phyloP scores from a whole-genome alignment of 371 early-diverging fungal species.

The Mortierella sp. region DNA sequence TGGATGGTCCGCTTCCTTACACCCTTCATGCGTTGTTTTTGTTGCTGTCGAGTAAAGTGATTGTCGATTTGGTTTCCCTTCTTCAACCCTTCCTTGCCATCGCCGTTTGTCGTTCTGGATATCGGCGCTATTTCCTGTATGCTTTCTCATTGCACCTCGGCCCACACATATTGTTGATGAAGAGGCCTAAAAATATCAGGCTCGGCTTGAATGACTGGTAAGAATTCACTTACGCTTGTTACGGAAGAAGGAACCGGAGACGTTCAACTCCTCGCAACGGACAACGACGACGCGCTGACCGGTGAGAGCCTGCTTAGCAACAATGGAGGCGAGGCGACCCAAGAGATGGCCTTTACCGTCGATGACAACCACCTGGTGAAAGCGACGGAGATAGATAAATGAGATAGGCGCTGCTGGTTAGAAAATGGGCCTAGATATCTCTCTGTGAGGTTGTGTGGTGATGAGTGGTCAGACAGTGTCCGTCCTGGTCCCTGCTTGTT shows the following conservation, averaged over 20 bases:
- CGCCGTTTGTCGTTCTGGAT: background rate
- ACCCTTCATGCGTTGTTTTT: background rate
- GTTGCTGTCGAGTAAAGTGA: background rate
- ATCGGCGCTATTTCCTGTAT: background rate
- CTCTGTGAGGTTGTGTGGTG: background rate
- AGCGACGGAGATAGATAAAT: background rate
- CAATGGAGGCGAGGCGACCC: slow-evolving; percentile 98
- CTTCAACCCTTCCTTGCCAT: background rate
- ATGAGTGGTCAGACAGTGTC: background rate
- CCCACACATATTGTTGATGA: background rate
- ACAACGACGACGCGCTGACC: slow-evolving; percentile 99
- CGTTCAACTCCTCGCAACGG: slow-evolving; percentile 98
- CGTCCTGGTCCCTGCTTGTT: background rate
- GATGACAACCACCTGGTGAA: slow-evolving; percentile 94
- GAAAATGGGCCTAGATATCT: background rate
- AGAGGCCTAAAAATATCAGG: background rate
- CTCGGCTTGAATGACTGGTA: background rate
- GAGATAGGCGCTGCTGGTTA: background rate
- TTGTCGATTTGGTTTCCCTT: background rate
- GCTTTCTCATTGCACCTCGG: background rate
- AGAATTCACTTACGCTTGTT: slow-evolving; percentile 90
- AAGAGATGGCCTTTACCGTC: slow-evolving; percentile 99
- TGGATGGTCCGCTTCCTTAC: background rate
- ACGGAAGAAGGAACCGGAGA: slow-evolving; percentile 98
- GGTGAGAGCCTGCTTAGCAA: slow-evolving; percentile 98